Evolutionary conservation across 2,329 filamentous ascomycete genomes (phyloP).

Genomic region (Diplocarpon rosae): DNA sequence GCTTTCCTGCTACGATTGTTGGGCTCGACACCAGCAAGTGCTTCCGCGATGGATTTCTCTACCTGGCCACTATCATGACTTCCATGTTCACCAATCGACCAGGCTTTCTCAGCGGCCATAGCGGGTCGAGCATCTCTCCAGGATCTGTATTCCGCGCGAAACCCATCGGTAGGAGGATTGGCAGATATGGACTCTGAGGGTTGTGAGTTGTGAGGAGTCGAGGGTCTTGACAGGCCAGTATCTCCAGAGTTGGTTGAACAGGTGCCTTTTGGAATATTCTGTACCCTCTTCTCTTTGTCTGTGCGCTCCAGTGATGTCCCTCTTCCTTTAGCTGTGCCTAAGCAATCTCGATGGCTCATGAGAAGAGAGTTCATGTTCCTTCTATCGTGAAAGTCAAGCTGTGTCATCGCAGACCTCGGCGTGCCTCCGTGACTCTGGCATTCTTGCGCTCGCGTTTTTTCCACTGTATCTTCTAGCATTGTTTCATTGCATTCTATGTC

Average conservation of each 20-base stretch:
- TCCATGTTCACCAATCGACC: constrained; percentile 50
- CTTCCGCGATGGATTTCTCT: constrained; percentile 53
- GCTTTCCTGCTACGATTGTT: constrained; percentile 56
- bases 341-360: constrained; percentile 28
- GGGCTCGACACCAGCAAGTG: constrained; percentile 48
- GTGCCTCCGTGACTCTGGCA: constrained; percentile 12
- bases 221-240: constrained; percentile 25
- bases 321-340: constrained; percentile 24
- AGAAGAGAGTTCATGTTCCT: constrained; percentile 30
- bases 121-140: constrained; percentile 24
- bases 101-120: constrained; percentile 41
- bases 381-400: constrained; percentile 16
- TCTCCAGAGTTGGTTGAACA: constrained; percentile 27
- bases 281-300: constrained; percentile 31
- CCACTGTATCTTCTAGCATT: constrained; percentile 1
- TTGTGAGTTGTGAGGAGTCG: constrained; percentile 13
- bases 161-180: constrained; percentile 23
- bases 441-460: constrained; percentile 4
- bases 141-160: constrained; percentile 25
- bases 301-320: constrained; percentile 35
- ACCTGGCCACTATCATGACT: constrained; percentile 46
- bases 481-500: constrained; percentile 14
- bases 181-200: constrained; percentile 16
- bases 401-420: constrained; percentile 8
- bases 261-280: constrained; percentile 24